Percentiles rank a stretch among this genome's conserved stretches.
These are phyloP conservation scores for Heliamphora pulchella DNA, from an alignment of 179 eudicot species.

Conservation along the genomic window DNA sequence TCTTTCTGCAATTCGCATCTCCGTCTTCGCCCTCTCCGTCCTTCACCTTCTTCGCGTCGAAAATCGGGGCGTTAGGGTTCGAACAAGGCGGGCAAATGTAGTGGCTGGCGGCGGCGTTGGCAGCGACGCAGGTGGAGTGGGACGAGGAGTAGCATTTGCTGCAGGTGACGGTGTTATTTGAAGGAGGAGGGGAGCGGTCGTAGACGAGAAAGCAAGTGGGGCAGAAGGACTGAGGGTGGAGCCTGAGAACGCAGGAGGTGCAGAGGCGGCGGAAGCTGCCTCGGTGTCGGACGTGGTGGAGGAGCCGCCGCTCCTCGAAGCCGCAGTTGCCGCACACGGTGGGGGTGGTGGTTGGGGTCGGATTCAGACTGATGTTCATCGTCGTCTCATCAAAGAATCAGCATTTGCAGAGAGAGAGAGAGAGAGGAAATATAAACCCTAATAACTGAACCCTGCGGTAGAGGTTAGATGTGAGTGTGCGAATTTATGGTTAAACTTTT, in stretches of 20 bases:
- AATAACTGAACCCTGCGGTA: neutral
- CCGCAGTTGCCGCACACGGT: constrained; percentile 51
- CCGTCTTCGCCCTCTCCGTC: constrained; percentile 2
- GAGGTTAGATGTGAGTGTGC: neutral
- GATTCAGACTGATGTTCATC: constrained; percentile 15
- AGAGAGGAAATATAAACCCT: constrained; percentile 6
- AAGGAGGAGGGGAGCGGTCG: constrained; percentile 26
- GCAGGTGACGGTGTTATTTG: constrained; percentile 31
- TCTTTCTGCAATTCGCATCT: constrained; percentile 7
- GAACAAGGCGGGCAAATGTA: constrained; percentile 60
- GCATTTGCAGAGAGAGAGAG: neutral
- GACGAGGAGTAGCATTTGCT: constrained; percentile 51
- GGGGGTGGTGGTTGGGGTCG: constrained; percentile 18
- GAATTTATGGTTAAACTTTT: neutral
- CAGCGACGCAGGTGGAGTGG: constrained; percentile 42
- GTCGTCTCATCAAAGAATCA: neutral
- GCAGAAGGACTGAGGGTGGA: constrained; percentile 58
- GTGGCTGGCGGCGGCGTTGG: constrained; percentile 21
- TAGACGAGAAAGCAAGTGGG: constrained; percentile 63
- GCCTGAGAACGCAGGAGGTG: constrained; percentile 68
- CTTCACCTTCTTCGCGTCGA: constrained; percentile 27
- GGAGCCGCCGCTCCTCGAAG: constrained; percentile 42
- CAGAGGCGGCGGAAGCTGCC: constrained; percentile 52
- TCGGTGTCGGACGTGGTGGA: constrained; percentile 57
- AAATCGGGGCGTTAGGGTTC: constrained; percentile 38